phyloP scores from a whole-genome alignment of 257 asterid genomes.

The Ilex aquifolium region DNA sequence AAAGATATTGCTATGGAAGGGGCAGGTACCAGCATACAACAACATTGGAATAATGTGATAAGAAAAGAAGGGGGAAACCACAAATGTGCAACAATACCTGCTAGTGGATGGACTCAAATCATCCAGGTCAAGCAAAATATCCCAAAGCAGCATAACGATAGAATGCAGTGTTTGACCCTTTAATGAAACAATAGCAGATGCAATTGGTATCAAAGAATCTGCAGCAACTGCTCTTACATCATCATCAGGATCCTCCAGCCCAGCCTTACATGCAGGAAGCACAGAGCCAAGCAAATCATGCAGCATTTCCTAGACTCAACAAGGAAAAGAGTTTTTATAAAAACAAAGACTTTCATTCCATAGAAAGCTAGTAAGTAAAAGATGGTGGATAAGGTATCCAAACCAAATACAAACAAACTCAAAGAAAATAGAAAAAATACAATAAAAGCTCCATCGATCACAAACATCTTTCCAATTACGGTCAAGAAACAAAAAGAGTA shows the following conservation, averaged over 20 bases:
- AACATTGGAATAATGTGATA: too few relatives aligned
- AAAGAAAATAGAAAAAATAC: too few relatives aligned
- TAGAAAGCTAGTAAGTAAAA: too few relatives aligned
- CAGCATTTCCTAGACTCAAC: slow-evolving; percentile 75
- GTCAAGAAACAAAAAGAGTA: too few relatives aligned
- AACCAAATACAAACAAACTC: too few relatives aligned
- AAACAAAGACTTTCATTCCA: slow-evolving; percentile 6
- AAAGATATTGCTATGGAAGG: too few relatives aligned
- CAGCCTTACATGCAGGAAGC: slow-evolving; percentile 92
- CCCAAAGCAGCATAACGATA: slow-evolving; percentile 94
- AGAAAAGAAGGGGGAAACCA: neutral
- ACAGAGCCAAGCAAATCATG: slow-evolving; percentile 66
- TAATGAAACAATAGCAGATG: slow-evolving; percentile 75
- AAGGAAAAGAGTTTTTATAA: slow-evolving; percentile 8
- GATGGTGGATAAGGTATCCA: too few relatives aligned
- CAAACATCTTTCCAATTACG: too few relatives aligned
- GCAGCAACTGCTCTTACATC: slow-evolving; percentile 99
- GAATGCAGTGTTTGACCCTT: slow-evolving; percentile 70
- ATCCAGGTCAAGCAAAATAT: slow-evolving; percentile 95
- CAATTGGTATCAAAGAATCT: slow-evolving; percentile 87
- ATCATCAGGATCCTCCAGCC: slow-evolving; percentile 99
- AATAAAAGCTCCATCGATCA: too few relatives aligned
- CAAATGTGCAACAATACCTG: slow-evolving; percentile 46
- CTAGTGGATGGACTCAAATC: slow-evolving; percentile 99
- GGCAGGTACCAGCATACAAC: too few relatives aligned